Conservation (phyloP, 1,284 basidiomycete genomes). For the Microbotryum saponariae region DNA sequence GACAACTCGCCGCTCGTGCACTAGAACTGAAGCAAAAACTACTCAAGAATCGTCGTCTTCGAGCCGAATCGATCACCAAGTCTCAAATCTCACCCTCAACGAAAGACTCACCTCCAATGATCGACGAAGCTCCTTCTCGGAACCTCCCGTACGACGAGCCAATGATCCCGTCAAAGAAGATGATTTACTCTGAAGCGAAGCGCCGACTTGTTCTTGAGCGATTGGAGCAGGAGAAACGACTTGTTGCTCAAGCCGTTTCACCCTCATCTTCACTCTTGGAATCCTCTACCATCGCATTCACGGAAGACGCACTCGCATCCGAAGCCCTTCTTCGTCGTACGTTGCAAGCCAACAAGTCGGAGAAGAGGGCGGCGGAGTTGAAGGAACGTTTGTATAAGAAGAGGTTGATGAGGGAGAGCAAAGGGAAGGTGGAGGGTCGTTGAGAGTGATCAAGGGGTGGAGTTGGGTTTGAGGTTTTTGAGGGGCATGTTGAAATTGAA, state of each 20-base stretch:
- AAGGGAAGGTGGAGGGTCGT: neutral
- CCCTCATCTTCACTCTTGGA: neutral
- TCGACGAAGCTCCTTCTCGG: no score
- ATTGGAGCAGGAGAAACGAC: conserved; percentile 22
- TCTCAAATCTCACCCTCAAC: neutral
- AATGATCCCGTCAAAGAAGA: neutral
- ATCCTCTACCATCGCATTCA: neutral
- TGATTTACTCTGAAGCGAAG: conserved; percentile 16
- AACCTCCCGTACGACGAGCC: neutral
- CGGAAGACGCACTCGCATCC: neutral
- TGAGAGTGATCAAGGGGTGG: no score
- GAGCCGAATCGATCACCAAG: neutral
- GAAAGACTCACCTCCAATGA: neutral
- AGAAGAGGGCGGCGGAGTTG: conserved; percentile 10
- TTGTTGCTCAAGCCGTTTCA: neutral
- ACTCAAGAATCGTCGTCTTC: neutral
- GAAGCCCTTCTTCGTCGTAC: neutral
- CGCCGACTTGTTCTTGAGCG: conserved; percentile 17
- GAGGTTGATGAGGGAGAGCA: conserved; percentile 5
- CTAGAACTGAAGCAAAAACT: neutral
- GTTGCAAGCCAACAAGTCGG: neutral
- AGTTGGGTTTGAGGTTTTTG: no score
- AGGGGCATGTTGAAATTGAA: no score
- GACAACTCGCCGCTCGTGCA: neutral
- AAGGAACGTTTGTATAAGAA: conserved; percentile 18